These are phyloP conservation scores for Musa troglodytarum DNA, from an alignment of 176 grass and related monocot genomes.

Conservation along the genomic window DNA sequence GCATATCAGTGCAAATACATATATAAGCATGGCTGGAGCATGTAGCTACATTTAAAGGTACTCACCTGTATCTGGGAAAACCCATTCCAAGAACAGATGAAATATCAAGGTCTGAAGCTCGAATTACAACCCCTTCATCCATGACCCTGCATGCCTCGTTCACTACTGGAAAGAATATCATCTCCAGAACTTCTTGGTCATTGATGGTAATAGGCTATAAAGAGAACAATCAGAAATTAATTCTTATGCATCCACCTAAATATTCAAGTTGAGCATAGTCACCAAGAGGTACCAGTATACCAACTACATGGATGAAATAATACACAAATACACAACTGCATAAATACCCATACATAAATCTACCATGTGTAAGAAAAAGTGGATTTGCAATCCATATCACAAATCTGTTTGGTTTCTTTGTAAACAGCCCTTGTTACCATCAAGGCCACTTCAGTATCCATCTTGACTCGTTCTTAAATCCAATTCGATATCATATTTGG, in stretches of 20 bases:
- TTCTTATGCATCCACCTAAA: background rate
- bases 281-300: background rate
- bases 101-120: slow-evolving; percentile 81
- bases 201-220: slow-evolving; percentile 64
- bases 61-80: slow-evolving; percentile 89
- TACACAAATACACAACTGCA: too few species aligned
- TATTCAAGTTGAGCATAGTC: background rate
- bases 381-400: too few species aligned
- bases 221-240: slow-evolving; percentile 13
- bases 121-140: slow-evolving; percentile 77
- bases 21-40: background rate
- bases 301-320: too few species aligned
- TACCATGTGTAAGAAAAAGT: too few species aligned
- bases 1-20: background rate
- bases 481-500: too few species aligned
- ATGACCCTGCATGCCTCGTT: slow-evolving; percentile 92
- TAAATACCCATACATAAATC: too few species aligned
- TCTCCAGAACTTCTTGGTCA: slow-evolving; percentile 74
- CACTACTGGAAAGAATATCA: slow-evolving; percentile 94
- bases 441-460: too few species aligned
- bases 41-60: too few species aligned
- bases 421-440: too few species aligned
- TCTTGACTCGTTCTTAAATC: too few species aligned
- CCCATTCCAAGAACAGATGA: slow-evolving; percentile 94
- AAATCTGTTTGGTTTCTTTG: too few species aligned